These are phyloP conservation scores for Trichomonascus vanleenenianus DNA, from an alignment of 805 yeast species.

Conservation along the genomic window DNA sequence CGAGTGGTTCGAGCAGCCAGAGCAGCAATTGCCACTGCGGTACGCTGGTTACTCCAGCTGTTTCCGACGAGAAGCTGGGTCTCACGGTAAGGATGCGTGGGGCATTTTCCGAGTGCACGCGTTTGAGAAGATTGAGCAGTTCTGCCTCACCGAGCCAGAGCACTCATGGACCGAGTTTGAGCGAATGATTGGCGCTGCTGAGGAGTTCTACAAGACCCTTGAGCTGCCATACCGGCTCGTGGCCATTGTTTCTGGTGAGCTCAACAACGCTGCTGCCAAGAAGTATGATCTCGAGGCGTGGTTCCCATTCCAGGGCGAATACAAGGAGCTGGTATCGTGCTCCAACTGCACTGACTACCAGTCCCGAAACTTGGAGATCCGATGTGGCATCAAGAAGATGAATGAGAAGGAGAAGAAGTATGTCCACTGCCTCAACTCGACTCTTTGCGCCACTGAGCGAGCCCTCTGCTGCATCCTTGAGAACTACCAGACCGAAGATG, in stretches of 20 bases:
- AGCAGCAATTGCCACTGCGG: conserved; percentile 91
- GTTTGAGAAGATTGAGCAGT: conserved; percentile 97
- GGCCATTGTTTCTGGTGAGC: conserved; percentile 96
- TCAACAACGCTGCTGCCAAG: conserved; percentile 98
- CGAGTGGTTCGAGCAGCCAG: conserved; percentile 98
- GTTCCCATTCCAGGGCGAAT: conserved; percentile 99
- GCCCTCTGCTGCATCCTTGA: conserved; percentile 95
- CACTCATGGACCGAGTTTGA: conserved; percentile 97
- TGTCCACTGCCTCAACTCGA: conserved; percentile 97
- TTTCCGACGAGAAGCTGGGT: conserved; percentile 99
- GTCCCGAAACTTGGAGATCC: conserved; percentile 95
- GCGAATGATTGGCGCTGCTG: conserved; percentile 84
- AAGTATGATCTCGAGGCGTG: conserved; percentile 98
- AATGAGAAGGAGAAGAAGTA: conserved; percentile 94
- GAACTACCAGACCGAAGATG: conserved; percentile 97
- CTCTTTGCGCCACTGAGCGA: conserved; percentile 96
- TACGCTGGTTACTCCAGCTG: conserved; percentile 98
- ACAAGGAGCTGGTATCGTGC: conserved; percentile 96
- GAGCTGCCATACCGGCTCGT: conserved; percentile 95
- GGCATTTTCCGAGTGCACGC: conserved; percentile 99
- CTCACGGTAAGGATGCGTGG: conserved; percentile 99
- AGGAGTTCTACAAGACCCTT: conserved; percentile 86
- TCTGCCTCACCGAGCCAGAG: conserved; percentile 92
- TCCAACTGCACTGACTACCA: conserved; percentile 99
- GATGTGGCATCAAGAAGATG: conserved; percentile 96